Conservation (phyloP, 129 eudicot species). For the Lonicera japonica region DNA sequence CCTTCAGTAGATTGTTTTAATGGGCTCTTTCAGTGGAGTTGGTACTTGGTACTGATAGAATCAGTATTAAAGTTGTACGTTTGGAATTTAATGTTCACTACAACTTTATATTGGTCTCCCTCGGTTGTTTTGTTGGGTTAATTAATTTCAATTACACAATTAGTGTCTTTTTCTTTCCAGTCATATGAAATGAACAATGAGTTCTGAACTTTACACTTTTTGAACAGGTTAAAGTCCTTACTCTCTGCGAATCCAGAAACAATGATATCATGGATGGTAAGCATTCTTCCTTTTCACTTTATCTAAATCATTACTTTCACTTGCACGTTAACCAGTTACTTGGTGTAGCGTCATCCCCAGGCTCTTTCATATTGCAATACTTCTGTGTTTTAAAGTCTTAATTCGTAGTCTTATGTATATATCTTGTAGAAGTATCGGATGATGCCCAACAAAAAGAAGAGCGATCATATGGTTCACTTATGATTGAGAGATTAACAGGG, state of each 20-base stretch:
- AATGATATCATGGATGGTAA: constrained; percentile 54
- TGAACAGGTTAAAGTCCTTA: constrained; percentile 68
- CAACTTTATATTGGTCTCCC: too few species aligned
- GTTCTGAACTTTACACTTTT: constrained; percentile 6
- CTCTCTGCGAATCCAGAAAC: constrained; percentile 59
- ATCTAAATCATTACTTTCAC: too few species aligned
- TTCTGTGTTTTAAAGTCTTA: constrained; percentile 3
- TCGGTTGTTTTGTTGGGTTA: not conserved
- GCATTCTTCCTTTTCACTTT: constrained; percentile 5
- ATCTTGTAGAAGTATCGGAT: constrained; percentile 46
- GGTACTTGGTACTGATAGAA: too few species aligned
- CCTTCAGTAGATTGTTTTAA: too few species aligned
- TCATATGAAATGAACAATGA: not conserved
- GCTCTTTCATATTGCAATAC: constrained; percentile 7
- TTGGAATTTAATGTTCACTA: not conserved
- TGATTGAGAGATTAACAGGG: constrained; percentile 85
- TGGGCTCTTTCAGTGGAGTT: too few species aligned
- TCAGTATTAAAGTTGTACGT: not conserved
- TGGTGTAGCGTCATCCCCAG: not conserved
- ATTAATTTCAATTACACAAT: not conserved
- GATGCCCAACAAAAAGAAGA: constrained; percentile 37
- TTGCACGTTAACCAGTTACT: not conserved
- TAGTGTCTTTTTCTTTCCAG: not conserved
- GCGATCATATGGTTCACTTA: constrained; percentile 77
- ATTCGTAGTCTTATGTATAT: constrained; percentile 8